Conservation (phyloP, 2,329 filamentous ascomycete species). For the Biscogniauxia marginata region DNA sequence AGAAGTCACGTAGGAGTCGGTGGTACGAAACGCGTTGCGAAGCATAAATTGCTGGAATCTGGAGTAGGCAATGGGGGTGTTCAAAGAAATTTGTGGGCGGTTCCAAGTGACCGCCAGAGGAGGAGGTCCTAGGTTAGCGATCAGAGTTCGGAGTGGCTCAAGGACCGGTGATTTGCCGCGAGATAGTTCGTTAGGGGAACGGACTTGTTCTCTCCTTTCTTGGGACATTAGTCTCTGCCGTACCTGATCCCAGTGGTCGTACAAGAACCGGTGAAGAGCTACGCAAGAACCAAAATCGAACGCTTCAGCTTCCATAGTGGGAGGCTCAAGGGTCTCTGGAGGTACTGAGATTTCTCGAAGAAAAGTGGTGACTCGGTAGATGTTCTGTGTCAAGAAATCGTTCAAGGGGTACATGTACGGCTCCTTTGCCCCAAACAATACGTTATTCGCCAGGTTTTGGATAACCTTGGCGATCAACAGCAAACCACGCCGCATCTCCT, state of each 20-base stretch:
- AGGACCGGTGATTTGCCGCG: slow-evolving; percentile 56
- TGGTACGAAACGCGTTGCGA: slow-evolving; percentile 63
- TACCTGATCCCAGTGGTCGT: slow-evolving; percentile 71
- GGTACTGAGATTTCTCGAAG: slow-evolving; percentile 64
- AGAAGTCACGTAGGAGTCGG: slow-evolving; percentile 62
- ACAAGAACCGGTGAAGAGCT: slow-evolving; percentile 65
- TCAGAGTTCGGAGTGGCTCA: slow-evolving; percentile 59
- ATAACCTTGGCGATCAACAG: slow-evolving; percentile 70
- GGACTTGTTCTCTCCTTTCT: slow-evolving; percentile 56
- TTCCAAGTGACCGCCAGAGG: slow-evolving; percentile 70
- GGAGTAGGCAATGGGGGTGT: slow-evolving; percentile 63
- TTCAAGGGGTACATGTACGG: slow-evolving; percentile 72
- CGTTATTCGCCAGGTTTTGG: slow-evolving; percentile 70
- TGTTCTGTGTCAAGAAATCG: slow-evolving; percentile 66
- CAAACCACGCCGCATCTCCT: slow-evolving; percentile 67
- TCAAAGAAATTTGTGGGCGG: slow-evolving; percentile 61
- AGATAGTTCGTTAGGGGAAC: slow-evolving; percentile 52
- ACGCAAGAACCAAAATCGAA: slow-evolving; percentile 73
- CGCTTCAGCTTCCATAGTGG: slow-evolving; percentile 44
- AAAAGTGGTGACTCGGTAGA: slow-evolving; percentile 66
- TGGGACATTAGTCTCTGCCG: slow-evolving; percentile 61
- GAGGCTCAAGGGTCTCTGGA: slow-evolving; percentile 44
- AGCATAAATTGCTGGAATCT: slow-evolving; percentile 73
- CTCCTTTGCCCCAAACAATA: slow-evolving; percentile 69
- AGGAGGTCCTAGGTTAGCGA: slow-evolving; percentile 65